phyloP scores from a whole-genome alignment of 345 rosid genomes.

The Anastatica hierochuntica region DNA sequence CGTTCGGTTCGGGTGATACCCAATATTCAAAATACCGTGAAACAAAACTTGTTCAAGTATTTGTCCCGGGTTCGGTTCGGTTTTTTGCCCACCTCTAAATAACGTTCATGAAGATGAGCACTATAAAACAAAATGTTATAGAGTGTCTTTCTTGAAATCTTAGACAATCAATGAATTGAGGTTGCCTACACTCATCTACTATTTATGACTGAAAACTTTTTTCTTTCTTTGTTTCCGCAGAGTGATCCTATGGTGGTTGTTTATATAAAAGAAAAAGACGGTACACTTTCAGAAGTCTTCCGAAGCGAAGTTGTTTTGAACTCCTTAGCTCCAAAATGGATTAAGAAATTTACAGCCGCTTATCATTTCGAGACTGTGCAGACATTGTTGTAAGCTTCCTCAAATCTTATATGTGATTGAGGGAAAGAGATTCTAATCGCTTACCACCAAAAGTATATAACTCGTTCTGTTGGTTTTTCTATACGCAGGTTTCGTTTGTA shows the following conservation, averaged over 20 bases:
- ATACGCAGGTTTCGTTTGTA: conserved; percentile 60
- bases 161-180: no score
- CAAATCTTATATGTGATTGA: neutral
- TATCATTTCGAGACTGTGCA: conserved; percentile 79
- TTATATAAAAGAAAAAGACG: conserved; percentile 46
- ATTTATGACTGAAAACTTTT: no score
- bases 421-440: neutral
- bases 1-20: no score
- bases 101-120: no score
- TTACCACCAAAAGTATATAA: neutral
- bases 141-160: no score
- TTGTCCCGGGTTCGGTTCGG: no score
- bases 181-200: no score
- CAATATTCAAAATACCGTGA: no score
- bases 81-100: no score
- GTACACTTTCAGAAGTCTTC: conserved; percentile 57
- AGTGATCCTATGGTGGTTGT: conserved; percentile 78
- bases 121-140: no score
- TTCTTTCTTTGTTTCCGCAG: conserved; percentile 18
- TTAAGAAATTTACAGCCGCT: conserved; percentile 46
- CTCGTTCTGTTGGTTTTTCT: neutral
- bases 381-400: conserved; percentile 52
- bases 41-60: no score
- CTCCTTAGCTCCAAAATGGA: conserved; percentile 66
- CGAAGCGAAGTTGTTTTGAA: conserved; percentile 73